Conservation (phyloP, 2,329 filamentous ascomycete genomes). For the Ophiocordyceps sinensis region DNA sequence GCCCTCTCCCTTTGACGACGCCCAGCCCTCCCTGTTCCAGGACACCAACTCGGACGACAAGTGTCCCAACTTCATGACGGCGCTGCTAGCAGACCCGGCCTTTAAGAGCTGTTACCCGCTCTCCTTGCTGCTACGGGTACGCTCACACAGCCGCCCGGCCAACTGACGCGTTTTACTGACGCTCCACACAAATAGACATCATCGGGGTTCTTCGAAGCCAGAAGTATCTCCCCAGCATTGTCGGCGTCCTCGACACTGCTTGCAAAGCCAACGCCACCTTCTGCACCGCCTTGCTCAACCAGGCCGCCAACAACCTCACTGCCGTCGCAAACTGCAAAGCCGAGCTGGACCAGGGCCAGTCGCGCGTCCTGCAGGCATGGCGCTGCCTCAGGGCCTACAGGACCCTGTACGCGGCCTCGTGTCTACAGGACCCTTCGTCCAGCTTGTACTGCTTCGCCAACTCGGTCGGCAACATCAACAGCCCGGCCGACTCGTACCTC, state of each 20-base stretch:
- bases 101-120: constrained; percentile 69
- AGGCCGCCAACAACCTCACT: constrained; percentile 52
- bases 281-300: constrained; percentile 52
- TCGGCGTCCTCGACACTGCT: constrained; percentile 62
- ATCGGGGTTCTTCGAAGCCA: constrained; percentile 69
- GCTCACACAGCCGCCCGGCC: constrained; percentile 9
- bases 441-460: constrained; percentile 69
- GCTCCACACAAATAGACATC: constrained; percentile 48
- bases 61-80: constrained; percentile 54
- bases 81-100: constrained; percentile 48
- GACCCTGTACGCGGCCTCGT: constrained; percentile 66
- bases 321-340: constrained; percentile 48
- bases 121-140: constrained; percentile 67
- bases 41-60: constrained; percentile 27
- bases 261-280: constrained; percentile 52
- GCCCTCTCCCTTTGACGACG: constrained; percentile 54
- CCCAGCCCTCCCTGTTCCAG: constrained; percentile 47
- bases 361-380: constrained; percentile 59
- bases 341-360: constrained; percentile 55
- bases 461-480: constrained; percentile 62
- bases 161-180: not conserved
- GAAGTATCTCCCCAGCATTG: constrained; percentile 56
- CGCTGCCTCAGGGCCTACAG: constrained; percentile 64
- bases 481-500: constrained; percentile 58
- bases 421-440: constrained; percentile 52